Base-by-base conservation (phyloP, 306 rosid species). In the Gleditsia sinensis region DNA sequence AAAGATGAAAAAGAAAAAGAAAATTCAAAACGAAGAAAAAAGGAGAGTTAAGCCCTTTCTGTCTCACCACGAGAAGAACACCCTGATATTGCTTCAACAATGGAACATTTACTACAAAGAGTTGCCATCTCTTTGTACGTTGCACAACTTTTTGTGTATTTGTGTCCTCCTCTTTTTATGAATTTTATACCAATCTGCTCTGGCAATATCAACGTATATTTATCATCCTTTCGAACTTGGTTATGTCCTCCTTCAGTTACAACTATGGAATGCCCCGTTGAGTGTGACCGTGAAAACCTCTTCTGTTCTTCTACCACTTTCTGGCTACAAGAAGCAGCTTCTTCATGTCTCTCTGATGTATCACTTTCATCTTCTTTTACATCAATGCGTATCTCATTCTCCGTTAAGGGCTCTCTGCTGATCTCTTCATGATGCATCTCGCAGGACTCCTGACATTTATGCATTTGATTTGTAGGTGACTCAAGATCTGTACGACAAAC, bases 261-360 rank as follows among this genome's bases (percentile, higher is more conserved):
- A 69, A 85, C 82, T 25, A 90, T 77, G 0, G 98, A 92, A 76
- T 92, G 96, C 0, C 98, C 96, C 0, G 98, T 92, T 1, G 96
- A 86, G 40, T 89, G 91, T 7, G 92, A 85, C 79, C 90, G 76
- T 0, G 78, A 27, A 68, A 88, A 78, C 30, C 30, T 84, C 4
- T 79, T 67, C 20, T 54, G 66, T 28, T 45, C 60, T 0, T 34
- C 36, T 4, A 2, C 36, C 8, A 36, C 12, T 30, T 20, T 67
- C 11, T 7, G 60, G 25, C 48, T 72, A 51, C 17, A 2, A 5
- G 48, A 53, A n/a, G n/a, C n/a, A 51, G 9, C 25, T 11, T 48
- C 59, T 42, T 43, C 57, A 20, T 66, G 62, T 54, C 43, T 51
- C 40, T 27, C 53, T 67, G 34, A 50, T 59, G 32, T 55, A 6